Evolutionary conservation across 2,329 filamentous ascomycete genomes (phyloP).

Genomic region (Neocatenulostroma microsporum): DNA sequence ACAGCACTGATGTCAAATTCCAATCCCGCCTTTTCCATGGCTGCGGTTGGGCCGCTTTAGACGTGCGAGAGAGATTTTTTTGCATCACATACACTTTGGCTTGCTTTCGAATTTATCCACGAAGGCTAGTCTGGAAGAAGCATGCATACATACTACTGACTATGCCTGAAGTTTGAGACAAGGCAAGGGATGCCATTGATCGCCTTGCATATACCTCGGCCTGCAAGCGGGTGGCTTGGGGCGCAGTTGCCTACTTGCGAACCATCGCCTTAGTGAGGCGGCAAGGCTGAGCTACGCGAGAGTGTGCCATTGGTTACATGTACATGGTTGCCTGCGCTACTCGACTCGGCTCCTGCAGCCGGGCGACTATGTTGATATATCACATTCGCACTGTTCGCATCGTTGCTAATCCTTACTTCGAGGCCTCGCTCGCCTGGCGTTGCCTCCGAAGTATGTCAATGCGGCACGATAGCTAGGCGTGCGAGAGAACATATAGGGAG

Average conservation of each 20-base stretch:
- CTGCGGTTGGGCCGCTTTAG: conserved; percentile 90
- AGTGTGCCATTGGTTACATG: neutral
- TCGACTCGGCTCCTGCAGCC: neutral
- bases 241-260: neutral
- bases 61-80: conserved; percentile 62
- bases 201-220: too few relatives aligned
- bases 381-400: too few relatives aligned
- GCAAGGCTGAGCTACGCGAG: neutral
- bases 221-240: too few relatives aligned
- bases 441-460: neutral
- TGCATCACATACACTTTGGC: conserved; percentile 14
- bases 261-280: neutral
- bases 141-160: conserved; percentile 8
- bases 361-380: neutral
- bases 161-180: too few relatives aligned
- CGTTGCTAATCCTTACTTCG: too few relatives aligned
- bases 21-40: conserved; percentile 74
- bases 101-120: conserved; percentile 4
- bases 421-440: too few relatives aligned
- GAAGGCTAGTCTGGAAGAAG: conserved; percentile 11
- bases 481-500: neutral
- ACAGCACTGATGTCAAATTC: conserved; percentile 99
- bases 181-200: too few relatives aligned
- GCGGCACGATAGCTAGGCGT: neutral
- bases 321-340: neutral